Base-by-base conservation (phyloP, 768 basidiomycete species). In the Lentinus brumalis region DNA sequence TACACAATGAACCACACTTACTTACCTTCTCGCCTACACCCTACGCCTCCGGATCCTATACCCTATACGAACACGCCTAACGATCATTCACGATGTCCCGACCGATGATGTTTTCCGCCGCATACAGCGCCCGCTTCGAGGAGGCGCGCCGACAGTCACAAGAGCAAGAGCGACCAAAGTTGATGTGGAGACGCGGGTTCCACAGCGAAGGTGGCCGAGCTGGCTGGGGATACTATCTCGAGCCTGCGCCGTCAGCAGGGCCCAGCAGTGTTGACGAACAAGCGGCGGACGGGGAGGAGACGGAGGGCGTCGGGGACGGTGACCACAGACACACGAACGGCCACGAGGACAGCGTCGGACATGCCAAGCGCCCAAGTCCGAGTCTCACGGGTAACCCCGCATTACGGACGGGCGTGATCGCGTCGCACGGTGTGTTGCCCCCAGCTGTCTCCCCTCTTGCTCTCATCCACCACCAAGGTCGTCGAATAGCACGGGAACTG, bases 161-260 rank as follows among this genome's bases (percentile, higher is more conserved):
- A 41, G 41, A 32, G 45, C 52, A 42, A 30, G 40, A 30, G 18
- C 59, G 50, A 51, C 60, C 42, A 12, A 18, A 46, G 8, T 47
- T 59, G 26, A 50, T 52, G 41, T 63, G 62, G 62, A 45, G 51
- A 47, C 55, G 63, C 32, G 66, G 63, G 2, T 63, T 59, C 56
- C 57, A 58, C 50, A 16, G 50, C 30, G 56, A 60, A 35, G 57
- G 58, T 44, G 49, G 40, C 21, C 58, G 45, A 0, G 32, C 63
- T 21, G 44, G 56, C 18, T 57, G 63, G 57, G 62, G 66, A 11
- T 67, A 62, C 60, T 67, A 67, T 52, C 56, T 67, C 26, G 66
- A 67, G 50, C 32, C 57, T 14, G 51, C 51, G 21, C n/a, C 62
- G 16, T 32, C 32, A 16, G 56, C 59, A 18, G 55, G 53, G 29